Conservation (phyloP, 2,329 filamentous ascomycete species). For the Aspergillus transmontanensis region DNA sequence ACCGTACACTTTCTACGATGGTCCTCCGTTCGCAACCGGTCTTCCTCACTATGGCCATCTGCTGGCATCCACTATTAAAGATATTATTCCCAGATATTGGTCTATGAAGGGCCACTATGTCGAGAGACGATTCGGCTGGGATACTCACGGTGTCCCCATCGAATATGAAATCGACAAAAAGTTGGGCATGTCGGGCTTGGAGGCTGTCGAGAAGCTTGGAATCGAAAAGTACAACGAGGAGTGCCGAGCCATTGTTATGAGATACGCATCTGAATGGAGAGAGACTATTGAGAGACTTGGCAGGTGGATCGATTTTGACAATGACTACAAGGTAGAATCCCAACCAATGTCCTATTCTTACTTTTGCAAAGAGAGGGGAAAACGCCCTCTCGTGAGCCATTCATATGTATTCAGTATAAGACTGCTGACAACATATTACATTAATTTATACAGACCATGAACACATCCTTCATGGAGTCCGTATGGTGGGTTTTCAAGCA, state of each 20-base stretch:
- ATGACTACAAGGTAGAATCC: constrained; percentile 78
- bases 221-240: constrained; percentile 89
- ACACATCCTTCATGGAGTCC: constrained; percentile 92
- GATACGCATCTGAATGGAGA: constrained; percentile 84
- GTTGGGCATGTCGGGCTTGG: constrained; percentile 81
- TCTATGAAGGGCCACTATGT: constrained; percentile 96
- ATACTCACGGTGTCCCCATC: constrained; percentile 90
- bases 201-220: constrained; percentile 83
- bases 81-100: constrained; percentile 95
- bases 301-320: constrained; percentile 97
- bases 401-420: background rate
- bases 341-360: background rate
- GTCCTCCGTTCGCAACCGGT: constrained; percentile 75
- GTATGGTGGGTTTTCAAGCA: constrained; percentile 98
- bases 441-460: constrained; percentile 69
- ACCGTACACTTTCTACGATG: constrained; percentile 94
- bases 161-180: constrained; percentile 99
- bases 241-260: constrained; percentile 91
- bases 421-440: background rate
- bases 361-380: background rate
- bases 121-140: constrained; percentile 91
- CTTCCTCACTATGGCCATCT: constrained; percentile 74
- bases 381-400: background rate
- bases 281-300: constrained; percentile 84
- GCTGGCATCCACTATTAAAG: constrained; percentile 91